A percentile compares a stretch with the other conserved stretches of the same genome.
Conservation (phyloP, 2,329 filamentous ascomycete species). For the Emergomyces pasteurianus region DNA sequence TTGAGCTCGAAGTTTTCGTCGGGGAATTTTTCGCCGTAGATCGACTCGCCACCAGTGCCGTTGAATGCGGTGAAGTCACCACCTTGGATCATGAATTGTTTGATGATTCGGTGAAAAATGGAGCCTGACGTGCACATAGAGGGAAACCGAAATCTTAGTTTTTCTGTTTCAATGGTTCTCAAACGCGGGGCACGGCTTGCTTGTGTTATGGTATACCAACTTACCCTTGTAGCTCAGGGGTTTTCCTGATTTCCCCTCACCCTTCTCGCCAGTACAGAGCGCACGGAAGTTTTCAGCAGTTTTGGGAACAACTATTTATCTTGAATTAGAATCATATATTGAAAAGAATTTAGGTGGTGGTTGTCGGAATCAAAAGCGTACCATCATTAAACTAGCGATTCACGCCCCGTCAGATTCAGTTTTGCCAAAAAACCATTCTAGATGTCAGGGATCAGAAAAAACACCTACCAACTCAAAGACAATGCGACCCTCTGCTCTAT, state of each 20-base stretch:
- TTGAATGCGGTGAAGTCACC: conserved; percentile 94
- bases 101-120: conserved; percentile 91
- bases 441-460: background rate
- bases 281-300: conserved; percentile 75
- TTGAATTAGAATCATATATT: background rate
- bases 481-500: conserved; percentile 61
- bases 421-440: conserved; percentile 27
- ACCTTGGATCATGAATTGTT: conserved; percentile 97
- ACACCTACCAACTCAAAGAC: conserved; percentile 66
- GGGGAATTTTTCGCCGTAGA: conserved; percentile 94
- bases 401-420: conserved; percentile 3
- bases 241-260: conserved; percentile 70
- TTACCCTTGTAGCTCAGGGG: conserved; percentile 75
- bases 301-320: conserved; percentile 61
- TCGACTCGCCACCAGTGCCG: conserved; percentile 90
- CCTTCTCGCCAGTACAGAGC: conserved; percentile 70
- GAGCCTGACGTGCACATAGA: conserved; percentile 43
- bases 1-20: conserved; percentile 91
- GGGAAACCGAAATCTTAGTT: background rate
- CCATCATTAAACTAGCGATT: conserved; percentile 37
- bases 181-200: background rate
- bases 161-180: background rate
- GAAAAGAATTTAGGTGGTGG: background rate
- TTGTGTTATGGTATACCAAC: background rate
- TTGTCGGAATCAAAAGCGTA: conserved; percentile 16